Evolutionary conservation across 1,284 basidiomycete species (phyloP).

Genomic region (Gomphus bonarii): DNA sequence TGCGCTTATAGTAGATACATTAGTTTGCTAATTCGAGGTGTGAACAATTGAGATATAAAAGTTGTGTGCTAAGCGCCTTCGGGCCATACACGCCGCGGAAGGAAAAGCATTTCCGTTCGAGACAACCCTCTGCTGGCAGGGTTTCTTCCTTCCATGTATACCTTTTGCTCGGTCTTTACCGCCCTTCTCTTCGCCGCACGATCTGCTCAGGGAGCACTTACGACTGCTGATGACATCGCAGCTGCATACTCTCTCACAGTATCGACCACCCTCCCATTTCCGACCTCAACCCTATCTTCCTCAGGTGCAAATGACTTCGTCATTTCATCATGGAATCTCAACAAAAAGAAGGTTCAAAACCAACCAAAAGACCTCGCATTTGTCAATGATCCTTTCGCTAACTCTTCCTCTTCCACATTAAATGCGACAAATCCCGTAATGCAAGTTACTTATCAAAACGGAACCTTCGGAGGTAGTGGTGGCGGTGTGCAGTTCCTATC

Average conservation of each 20-base stretch:
- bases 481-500: slow-evolving; percentile 59
- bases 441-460: slow-evolving; percentile 51
- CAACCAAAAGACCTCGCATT: slow-evolving; percentile 46
- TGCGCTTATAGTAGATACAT: no score
- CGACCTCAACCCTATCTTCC: slow-evolving; percentile 46
- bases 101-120: not conserved
- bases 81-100: no score
- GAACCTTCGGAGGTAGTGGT: slow-evolving; percentile 45
- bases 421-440: slow-evolving; percentile 42
- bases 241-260: slow-evolving; percentile 46
- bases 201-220: not conserved
- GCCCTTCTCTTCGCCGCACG: not conserved
- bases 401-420: slow-evolving; percentile 16
- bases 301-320: slow-evolving; percentile 42
- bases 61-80: no score
- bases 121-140: not conserved
- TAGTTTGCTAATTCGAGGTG: no score
- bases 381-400: slow-evolving; percentile 55
- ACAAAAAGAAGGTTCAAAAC: slow-evolving; percentile 49
- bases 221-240: slow-evolving; percentile 27
- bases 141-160: not conserved
- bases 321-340: slow-evolving; percentile 50
- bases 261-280: slow-evolving; percentile 55
- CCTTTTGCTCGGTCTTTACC: not conserved
- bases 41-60: no score